Base-by-base conservation (phyloP, 768 basidiomycete genomes). In the Agrocybe pediades region DNA sequence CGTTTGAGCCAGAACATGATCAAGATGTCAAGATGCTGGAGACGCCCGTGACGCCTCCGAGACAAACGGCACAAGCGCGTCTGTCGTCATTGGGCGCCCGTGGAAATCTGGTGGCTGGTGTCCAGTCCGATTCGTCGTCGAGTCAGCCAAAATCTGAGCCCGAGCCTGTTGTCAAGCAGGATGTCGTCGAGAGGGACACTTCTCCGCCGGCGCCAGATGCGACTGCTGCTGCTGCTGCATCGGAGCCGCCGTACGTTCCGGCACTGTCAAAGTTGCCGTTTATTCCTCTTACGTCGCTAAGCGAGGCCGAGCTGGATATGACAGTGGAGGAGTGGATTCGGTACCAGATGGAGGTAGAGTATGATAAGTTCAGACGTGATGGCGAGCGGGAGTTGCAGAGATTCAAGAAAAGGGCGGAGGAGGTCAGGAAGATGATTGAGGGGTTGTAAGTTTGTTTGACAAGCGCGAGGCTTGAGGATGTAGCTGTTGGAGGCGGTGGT, bases 241-340 rank as follows among this genome's bases (percentile, higher is more conserved):
- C 52, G 25, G 60, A 64, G 47, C 62, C 62, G 5, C 54, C 54
- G 3, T 63, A 63, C 27, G 60, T 76, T 4, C 78, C 79, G 5
- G 66, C 76, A 9, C 67, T 82, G 26, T 76, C 79, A 0, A 74
- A 72, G 54, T 69, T 77, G 3, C 79, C 79, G 1, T 79, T 79
- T 52, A 68, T 68, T n/a, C 71, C 74, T 6, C 45, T 78, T 24
- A 68, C 70, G 19, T 65, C 65, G 20, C 72, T 90, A 36, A 83
- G 77, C 6, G 87, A 87, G 41, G 82, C 81, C 17, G 88, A 94
- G 65, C 74, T 86, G 54, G 71, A 76, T 17, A 87, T 94, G 88
- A 88, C 90, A 0, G 78, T 95, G 44, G 92, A 94, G 62, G 83
- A 94, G 62, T 90, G 90, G 83, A 85, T 93, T 53, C 77, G 86